Conservation (phyloP, 768 basidiomycete species). For the Chalciporus piperatus region DNA sequence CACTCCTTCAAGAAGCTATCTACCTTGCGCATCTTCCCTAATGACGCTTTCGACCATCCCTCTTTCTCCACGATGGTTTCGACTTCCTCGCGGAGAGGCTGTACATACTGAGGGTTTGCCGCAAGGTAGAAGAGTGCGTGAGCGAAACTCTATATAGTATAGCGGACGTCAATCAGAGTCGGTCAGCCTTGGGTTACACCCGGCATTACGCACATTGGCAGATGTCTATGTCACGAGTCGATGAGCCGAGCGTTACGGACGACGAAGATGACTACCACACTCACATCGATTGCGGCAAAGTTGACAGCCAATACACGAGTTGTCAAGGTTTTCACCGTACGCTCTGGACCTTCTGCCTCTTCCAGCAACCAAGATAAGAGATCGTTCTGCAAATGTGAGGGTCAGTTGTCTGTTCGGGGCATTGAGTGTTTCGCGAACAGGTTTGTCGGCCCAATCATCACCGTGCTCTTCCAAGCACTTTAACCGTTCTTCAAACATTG, state of each 20-base stretch:
- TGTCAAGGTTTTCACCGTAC: conserved; percentile 21
- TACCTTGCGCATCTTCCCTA: conserved; percentile 33
- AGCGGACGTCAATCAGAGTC: neutral
- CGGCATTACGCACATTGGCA: conserved; percentile 8
- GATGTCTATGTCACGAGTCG: conserved; percentile 11
- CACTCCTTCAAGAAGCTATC: conserved; percentile 43
- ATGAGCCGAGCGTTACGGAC: too few species aligned
- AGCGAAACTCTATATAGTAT: conserved; percentile 26
- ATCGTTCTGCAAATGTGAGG: conserved; percentile 26
- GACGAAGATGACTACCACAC: neutral
- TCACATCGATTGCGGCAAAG: conserved; percentile 23
- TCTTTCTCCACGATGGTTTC: conserved; percentile 27
- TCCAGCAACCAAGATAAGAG: conserved; percentile 34
- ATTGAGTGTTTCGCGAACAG: conserved; percentile 25
- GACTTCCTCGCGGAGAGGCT: conserved; percentile 38
- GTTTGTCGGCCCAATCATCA: conserved; percentile 27
- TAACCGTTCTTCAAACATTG: conserved; percentile 31
- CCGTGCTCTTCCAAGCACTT: conserved; percentile 22
- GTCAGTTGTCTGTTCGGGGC: neutral
- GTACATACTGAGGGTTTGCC: conserved; percentile 32
- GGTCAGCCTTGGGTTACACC: too few species aligned
- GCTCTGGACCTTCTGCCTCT: conserved; percentile 18
- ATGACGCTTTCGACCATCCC: too few species aligned
- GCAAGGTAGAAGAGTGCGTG: conserved; percentile 37
- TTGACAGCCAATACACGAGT: conserved; percentile 14